Base-by-base conservation (phyloP, 768 basidiomycete species). In the Leucocoprinus sp. region DNA sequence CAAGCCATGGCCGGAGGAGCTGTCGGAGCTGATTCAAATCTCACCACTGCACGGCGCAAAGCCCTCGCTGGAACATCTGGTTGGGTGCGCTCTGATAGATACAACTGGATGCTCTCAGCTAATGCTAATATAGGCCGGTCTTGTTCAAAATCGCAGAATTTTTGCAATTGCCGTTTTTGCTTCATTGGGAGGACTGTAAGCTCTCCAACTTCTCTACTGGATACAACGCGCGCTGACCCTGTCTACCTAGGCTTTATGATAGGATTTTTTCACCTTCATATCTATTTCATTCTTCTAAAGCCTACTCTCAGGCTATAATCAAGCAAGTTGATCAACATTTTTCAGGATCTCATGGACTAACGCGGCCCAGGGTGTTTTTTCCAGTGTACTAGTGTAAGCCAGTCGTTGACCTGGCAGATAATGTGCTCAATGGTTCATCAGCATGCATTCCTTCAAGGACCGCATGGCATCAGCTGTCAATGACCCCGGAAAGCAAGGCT, bases 141-240 rank as follows among this genome's bases (percentile, higher is more conserved):
- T 85, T 27, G 65, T 84, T 3, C 74, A 75, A 50, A 90, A 90
- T 58, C 68, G 75, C 37, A 71, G 68, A 52, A 66, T 84, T 21
- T 79, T 87, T 47, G 66, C 72, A 21, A 78, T 86, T 42, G 78
- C 86, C 11, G 72, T 84, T 15, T 90, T 88, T 55, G 86, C 85
- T 2, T 86, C 84, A 11, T 67, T 88, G 18, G 87, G 87, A 58
- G 84, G 85, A 55, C 61, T 90, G 71, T 80, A 65, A 55, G 81
- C 69, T 4, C 26, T 42, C 9, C 9, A 11, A 18, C 15, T 26
- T 21, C 14, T 15, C 33, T 50, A 38, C 12, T 18, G n/a, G n/a
- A n/a, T n/a, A 31, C 15, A 27, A 41, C 17, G 43, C 22, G 11
- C 11, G 37, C 1, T 8, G n/a, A 24, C 31, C 21, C 24, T 54